Evolutionary conservation across 139 green algal species (phyloP).

Genomic region (Pycnococcus provasolii): DNA sequence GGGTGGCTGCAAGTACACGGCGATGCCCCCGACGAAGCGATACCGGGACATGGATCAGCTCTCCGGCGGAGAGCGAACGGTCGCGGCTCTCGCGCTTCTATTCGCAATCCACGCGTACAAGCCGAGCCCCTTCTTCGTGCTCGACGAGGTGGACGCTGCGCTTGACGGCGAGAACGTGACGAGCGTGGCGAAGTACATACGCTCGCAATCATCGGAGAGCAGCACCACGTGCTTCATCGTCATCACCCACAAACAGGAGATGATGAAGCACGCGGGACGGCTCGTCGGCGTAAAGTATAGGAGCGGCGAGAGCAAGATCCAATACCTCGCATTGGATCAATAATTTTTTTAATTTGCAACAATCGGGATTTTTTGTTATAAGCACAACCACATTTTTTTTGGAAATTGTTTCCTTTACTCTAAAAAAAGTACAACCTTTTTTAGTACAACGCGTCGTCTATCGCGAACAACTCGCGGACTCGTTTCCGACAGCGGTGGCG

Average conservation of each 20-base stretch:
- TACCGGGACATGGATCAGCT: conserved; percentile 97
- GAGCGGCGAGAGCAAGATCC: too few species aligned
- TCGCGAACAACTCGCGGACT: too few species aligned
- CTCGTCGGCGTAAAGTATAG: too few species aligned
- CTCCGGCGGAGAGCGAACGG: conserved; percentile 75
- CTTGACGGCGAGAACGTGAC: conserved; percentile 91
- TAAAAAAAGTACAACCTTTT: too few species aligned
- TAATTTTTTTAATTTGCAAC: too few species aligned
- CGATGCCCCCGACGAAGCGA: conserved; percentile 91
- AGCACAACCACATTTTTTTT: too few species aligned
- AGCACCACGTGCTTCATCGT: conserved; percentile 37
- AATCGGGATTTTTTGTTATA: too few species aligned
- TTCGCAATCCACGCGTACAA: conserved; percentile 87
- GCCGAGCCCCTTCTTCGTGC: conserved; percentile 91
- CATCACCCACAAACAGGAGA: conserved; percentile 93
- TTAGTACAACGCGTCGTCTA: too few species aligned
- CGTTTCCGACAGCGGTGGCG: too few species aligned
- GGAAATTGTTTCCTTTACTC: too few species aligned
- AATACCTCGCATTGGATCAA: too few species aligned
- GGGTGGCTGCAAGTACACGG: conserved; percentile 76
- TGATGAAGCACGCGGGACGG: too few species aligned
- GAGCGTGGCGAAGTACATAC: conserved; percentile 82
- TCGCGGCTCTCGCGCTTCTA: conserved; percentile 88
- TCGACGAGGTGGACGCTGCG: conserved; percentile 78
- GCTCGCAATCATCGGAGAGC: conserved; percentile 55